phyloP scores from a whole-genome alignment of 768 basidiomycete genomes.

The Multifurca ochricompacta region DNA sequence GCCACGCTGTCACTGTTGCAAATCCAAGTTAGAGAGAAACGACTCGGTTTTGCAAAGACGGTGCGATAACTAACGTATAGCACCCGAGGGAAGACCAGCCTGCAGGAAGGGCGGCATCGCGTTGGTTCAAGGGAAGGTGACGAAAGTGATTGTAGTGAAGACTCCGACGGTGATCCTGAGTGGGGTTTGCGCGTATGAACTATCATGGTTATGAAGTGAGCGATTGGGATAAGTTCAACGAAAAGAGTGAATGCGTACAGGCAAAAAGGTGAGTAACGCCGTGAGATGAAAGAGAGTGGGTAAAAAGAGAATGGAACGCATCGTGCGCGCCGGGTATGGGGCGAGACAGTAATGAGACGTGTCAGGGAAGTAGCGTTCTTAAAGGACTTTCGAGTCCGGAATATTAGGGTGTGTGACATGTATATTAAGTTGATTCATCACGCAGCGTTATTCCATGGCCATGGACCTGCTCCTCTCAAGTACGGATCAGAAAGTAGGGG shows the following conservation, averaged over 20 bases:
- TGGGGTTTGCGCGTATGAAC: background rate
- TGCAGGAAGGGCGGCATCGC: slow-evolving; percentile 36
- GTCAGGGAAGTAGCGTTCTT: background rate
- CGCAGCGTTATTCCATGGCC: background rate
- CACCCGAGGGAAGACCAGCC: slow-evolving; percentile 56
- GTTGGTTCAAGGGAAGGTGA: slow-evolving; percentile 3
- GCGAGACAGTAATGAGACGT: background rate
- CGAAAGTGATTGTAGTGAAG: background rate
- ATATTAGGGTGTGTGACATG: slow-evolving; percentile 1
- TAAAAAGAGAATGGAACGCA: slow-evolving; percentile 6
- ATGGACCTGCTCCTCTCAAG: background rate
- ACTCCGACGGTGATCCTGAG: background rate
- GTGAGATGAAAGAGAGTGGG: slow-evolving; percentile 1
- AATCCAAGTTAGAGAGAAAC: slow-evolving; percentile 29
- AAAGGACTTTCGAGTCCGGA: slow-evolving; percentile 1
- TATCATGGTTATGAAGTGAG: background rate
- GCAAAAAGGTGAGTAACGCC: background rate
- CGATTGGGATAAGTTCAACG: background rate
- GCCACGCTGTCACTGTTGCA: slow-evolving; percentile 44
- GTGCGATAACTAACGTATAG: slow-evolving; percentile 39
- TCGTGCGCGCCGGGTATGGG: slow-evolving; percentile 12
- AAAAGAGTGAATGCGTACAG: background rate
- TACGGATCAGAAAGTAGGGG: slow-evolving; percentile 1
- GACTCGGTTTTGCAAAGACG: background rate
- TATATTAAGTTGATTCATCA: background rate